A percentile compares a stretch with the other conserved stretches of the same genome.
phyloP scores from a whole-genome alignment of 169 alveolate species.

The Plasmodium gonderi region DNA sequence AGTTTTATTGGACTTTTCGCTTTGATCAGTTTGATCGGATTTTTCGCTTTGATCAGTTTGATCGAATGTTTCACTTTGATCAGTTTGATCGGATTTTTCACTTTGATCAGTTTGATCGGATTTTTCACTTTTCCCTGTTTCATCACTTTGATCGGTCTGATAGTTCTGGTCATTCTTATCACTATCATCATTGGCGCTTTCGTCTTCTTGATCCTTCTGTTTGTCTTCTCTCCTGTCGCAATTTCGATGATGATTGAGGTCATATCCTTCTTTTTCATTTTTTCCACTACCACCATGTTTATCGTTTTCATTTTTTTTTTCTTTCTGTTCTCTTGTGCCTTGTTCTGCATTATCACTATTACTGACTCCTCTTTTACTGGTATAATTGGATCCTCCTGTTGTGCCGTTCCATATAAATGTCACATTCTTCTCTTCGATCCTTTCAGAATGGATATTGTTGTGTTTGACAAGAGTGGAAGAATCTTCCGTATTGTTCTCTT shows the following conservation, averaged over 20 bases:
- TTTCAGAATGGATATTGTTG: not conserved
- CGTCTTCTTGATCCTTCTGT: not conserved
- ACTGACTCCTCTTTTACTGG: not conserved
- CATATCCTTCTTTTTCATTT: not conserved
- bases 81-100: not conserved
- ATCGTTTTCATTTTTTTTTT: not conserved
- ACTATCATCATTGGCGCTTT: not conserved
- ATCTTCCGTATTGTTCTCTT: not conserved
- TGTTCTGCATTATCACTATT: not conserved
- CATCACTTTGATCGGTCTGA: not conserved
- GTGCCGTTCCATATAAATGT: not conserved
- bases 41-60: not conserved
- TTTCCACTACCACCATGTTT: not conserved
- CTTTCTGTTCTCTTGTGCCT: not conserved
- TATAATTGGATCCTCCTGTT: not conserved
- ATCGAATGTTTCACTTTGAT: not conserved
- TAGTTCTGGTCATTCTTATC: not conserved
- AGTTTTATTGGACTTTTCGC: too few species aligned
- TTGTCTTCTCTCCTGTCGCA: not conserved
- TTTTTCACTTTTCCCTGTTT: not conserved
- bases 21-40: not conserved
- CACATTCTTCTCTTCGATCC: not conserved
- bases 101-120: not conserved
- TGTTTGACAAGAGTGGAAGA: not conserved
- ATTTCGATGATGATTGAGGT: too few species aligned